Evolutionary conservation across 179 eudicot species (phyloP).

Genomic region (Corrigiola litoralis): DNA sequence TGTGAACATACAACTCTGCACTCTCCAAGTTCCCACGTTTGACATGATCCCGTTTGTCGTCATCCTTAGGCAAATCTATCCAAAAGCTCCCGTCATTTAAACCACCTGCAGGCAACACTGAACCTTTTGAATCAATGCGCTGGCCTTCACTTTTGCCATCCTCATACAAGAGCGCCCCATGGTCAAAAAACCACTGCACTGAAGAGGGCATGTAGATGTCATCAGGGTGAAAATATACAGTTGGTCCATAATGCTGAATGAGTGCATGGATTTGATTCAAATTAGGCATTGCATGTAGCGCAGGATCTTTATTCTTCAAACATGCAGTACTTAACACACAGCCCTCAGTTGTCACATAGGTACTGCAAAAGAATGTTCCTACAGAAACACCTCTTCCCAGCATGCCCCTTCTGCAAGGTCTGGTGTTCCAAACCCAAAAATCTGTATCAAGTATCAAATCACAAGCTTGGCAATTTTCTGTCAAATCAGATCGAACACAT

Average conservation of each 20-base stretch:
- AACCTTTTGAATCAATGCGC: constrained; percentile 50
- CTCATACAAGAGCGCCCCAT: constrained; percentile 58
- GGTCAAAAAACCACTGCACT: constrained; percentile 73
- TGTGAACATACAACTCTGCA: constrained; percentile 57
- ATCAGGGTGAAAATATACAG: constrained; percentile 70
- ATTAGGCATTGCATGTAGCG: constrained; percentile 64
- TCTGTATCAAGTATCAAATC: constrained; percentile 46
- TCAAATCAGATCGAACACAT: constrained; percentile 62
- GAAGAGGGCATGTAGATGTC: constrained; percentile 75
- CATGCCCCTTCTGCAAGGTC: constrained; percentile 57
- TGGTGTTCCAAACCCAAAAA: constrained; percentile 48
- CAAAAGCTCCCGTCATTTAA: constrained; percentile 63
- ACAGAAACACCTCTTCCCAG: constrained; percentile 46
- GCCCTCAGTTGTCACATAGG: constrained; percentile 19
- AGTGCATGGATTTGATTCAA: constrained; percentile 53
- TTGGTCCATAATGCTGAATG: constrained; percentile 62
- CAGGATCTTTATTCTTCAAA: constrained; percentile 52
- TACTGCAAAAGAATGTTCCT: constrained; percentile 57
- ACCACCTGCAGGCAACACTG: constrained; percentile 62
- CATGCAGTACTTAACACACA: constrained; percentile 39
- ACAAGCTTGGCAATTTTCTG: constrained; percentile 44
- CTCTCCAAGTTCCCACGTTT: constrained; percentile 64
- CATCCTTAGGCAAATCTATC: constrained; percentile 66
- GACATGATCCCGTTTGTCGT: constrained; percentile 36
- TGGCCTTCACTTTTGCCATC: constrained; percentile 42